Base-by-base conservation (phyloP, 345 rosid species). In the Luvunga scandens region DNA sequence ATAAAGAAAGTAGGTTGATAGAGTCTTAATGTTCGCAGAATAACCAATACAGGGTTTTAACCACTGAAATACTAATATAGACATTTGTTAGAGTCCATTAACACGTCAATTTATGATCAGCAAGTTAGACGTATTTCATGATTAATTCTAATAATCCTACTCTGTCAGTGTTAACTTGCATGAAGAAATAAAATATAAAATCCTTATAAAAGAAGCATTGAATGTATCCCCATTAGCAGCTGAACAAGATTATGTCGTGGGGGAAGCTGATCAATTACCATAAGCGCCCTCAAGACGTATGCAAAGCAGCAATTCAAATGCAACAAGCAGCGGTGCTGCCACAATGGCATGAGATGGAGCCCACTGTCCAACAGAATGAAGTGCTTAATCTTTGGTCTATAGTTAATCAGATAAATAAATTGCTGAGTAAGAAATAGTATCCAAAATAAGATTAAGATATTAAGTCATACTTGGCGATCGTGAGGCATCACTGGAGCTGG, bases 401-500 rank as follows among this genome's bases (percentile, higher is more conserved):
- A 36, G 31, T 33, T 25, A 19, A 55, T 66, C 18, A 73, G 22
- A 34, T 36, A 66, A 9, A 34, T 21, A 45, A 66, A 31, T 45
- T 73, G 36, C 71, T 19, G 31, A 48, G 69, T 22, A 65, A 60
- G 61, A 66, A 69, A 69, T 59, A 22, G 21, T 59, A 76, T 33
- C 4, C 31, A 38, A 66, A 80, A 69, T 66, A 63, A 79, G 42
- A 16, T 34, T 55, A 68, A 53, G 61, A 67, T 18, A 28, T 69
- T 30, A 55, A 68, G 66, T 64, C 88, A 69, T 92, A 91, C 97
- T 78, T 87, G 87, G 22, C 95, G 95, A 86, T 88, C 91, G 76
- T 87, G 92, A 85, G 98, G 98, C 90, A 85, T 71, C 75, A 91
- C 77, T 81, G 98, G 98, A 81, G 98, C 97, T 55, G 98, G 98